Evolutionary conservation across 2,329 filamentous ascomycete species (phyloP), one percentile per base, ranked within the genome.

Genomic region (Lachnellula occidentalis): DNA sequence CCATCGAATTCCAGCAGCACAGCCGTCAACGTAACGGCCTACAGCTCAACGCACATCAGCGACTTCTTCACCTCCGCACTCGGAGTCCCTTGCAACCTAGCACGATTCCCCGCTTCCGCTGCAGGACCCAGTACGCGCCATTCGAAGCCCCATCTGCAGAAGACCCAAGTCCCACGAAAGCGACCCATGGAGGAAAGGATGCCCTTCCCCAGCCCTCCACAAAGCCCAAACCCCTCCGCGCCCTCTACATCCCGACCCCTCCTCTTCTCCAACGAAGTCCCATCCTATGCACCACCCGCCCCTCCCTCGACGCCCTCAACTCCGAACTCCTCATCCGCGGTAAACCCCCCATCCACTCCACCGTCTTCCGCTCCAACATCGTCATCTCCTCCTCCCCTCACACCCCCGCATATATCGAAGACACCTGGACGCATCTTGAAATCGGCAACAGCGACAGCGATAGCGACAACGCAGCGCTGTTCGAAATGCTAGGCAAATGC

Each of bases 241-340:
- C 76, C 83, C 64, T 64, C 58, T 55, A 15, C 65, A 61, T 45
- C 67, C 50, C 69, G 64, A 11, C 80, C 84, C 3, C 91, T 97
- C 34, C 74, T 94, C 0, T 75, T 99, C 3, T 88, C 92, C 22
- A 99, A 99, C 68, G 94, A 97, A 95, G 90, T 51, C 92, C 94
- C 0, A 95, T 99, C 45, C 79, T 99, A 0, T 81, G 90, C 46
- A 86, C 97, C 53, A 90, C 89, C 19, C 80, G 83, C 51, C 84
- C 88, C 9, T 96, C 91, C 62, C 79, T 97, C 47, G 84, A 89
- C 46, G 79, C 79, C 2, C 73, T 97, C 7, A 97, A 97, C 66
- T 74, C 80, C 56, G 76, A 82, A 12, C 94, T 97, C 62, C 78
- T 73, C 51, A 70, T 72, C 4, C 76, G 74, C n/a, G 80, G 80